A percentile compares a stretch with the other conserved stretches of the same genome.
Conservation (phyloP, 176 grass and related monocot genomes). For the Musa beccarii region DNA sequence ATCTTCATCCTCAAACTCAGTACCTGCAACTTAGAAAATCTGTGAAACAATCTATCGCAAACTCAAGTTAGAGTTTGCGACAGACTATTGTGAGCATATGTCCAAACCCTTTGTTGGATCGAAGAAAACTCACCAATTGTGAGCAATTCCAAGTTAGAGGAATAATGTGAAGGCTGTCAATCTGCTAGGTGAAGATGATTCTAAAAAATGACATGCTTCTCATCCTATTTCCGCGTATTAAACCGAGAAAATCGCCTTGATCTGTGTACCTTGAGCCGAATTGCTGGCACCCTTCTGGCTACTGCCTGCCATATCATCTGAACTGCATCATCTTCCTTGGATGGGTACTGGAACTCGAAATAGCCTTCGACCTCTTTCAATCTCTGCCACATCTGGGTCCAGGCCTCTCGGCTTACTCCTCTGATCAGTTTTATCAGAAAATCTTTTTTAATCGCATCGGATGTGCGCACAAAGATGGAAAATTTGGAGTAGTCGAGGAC, state of each 20-base stretch:
- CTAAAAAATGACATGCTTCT: not conserved
- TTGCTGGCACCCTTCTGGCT: constrained; percentile 6
- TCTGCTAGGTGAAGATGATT: too few relatives aligned
- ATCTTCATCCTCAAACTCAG: not conserved
- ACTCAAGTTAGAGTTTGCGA: too few relatives aligned
- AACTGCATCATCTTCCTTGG: constrained; percentile 13
- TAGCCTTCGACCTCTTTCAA: constrained; percentile 2
- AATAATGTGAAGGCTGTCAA: not conserved
- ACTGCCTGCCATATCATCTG: constrained; percentile 21
- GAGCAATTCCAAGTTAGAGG: not conserved
- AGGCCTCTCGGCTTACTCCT: constrained; percentile 8
- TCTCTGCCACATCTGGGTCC: constrained; percentile 11
- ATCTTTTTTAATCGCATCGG: constrained; percentile 7
- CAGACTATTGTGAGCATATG: too few relatives aligned
- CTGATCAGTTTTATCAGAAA: constrained; percentile 13
- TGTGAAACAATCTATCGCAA: too few relatives aligned
- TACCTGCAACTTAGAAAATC: not conserved
- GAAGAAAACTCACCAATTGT: too few relatives aligned
- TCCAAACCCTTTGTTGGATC: too few relatives aligned
- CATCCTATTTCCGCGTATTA: not conserved
- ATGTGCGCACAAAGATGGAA: constrained; percentile 11
- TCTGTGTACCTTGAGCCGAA: constrained; percentile 14
- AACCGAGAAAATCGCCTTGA: not conserved
- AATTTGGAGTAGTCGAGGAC: constrained; percentile 13
- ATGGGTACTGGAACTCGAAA: constrained; percentile 8